Base-by-base conservation (phyloP, 2,329 filamentous ascomycete genomes). In the Lasiodiplodia hormozganensis region DNA sequence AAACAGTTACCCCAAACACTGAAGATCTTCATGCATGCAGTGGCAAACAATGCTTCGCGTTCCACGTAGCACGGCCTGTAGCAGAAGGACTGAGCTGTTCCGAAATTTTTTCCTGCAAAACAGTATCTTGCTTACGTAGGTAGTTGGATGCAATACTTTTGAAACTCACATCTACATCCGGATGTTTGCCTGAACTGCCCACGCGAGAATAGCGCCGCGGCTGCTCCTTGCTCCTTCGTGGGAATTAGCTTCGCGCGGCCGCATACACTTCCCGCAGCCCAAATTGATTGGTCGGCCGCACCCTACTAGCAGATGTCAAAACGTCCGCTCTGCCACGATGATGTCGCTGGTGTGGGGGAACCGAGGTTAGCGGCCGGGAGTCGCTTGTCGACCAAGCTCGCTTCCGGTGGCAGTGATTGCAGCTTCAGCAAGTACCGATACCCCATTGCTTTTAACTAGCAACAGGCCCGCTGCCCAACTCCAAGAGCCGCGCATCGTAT, bases 401-500 rank as follows among this genome's bases (percentile, higher is more conserved):
- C 60, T 64, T 34, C 60, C 31, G 47, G 51, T 47, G 23, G 51
- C 16, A 47, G 34, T 52, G 40, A 47, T 36, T 23, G 25, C 34
- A 56, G n/a, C 36, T 53, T 36, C 51, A 56, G 18, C 51, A 36
- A 38, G 51, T 49, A 56, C 51, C 51, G 34, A 52, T 47, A 52
- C 23, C 51, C 36, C 21, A 21, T 54, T n/a, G 16, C 28, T 52
- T 64, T 64, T 64, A 64, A 64, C 47, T 31, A 64, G 18, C 60
- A 64, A 36, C 60, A 38, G n/a, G 31, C 60, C 60, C 60, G 60
- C 60, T 53, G 60, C 60, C 60, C 60, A 64, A 64, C 60, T 64
- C 31, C 43, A 64, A 47, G 60, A 64, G 47, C 47, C 60, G 47
- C 60, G 18, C 47, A 25, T 64, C 31, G 60, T 64, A 38, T 52